Base-by-base conservation (phyloP, 106 monocot species). In the Triglochin maritima region DNA sequence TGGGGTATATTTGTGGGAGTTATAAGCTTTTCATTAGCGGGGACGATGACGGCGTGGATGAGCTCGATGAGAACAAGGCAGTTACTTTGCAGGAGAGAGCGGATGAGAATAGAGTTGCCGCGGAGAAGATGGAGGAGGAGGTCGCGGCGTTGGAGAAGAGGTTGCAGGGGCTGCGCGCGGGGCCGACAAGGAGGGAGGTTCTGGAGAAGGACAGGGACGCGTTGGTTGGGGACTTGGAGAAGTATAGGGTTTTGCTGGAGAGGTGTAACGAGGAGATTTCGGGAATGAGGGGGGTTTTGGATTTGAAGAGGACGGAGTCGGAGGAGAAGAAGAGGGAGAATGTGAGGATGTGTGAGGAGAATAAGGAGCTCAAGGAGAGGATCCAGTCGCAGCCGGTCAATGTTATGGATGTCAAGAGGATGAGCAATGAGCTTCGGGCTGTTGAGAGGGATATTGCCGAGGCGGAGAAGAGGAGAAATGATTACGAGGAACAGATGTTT, bases 341-440 rank as follows among this genome's bases (percentile, higher is more conserved):
- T 10, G 49, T 42, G 63, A 69, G 77, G 65, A 62, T 80, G 2
- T 64, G 58, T 5, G 79, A 75, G 58, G 87, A 95, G 76, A 90
- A 83, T 7, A 79, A 74, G 69, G 90, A 71, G 51, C 68, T 95
- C 59, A 51, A 57, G 71, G 73, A 65, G 72, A 81, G 57, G 77
- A 60, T 95, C 7, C 76, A 73, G 0, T 70, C 64, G n/a, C 94
- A 95, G 69, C 77, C 69, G 2, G 65, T 95, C 56, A 80, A 79
- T 42, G 75, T 78, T 49, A 75, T 85, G 70, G 90, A 90, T 55
- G 82, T 72, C 56, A 90, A 95, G 65, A 83, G 85, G 74, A 90
- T 87, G 90, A 72, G 64, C 68, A 79, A 85, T 71, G 95, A 95
- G 74, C 15, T 95, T 57, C 79, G 79, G 66, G 76, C 68, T 0